Base-by-base conservation (phyloP, 2,329 filamentous ascomycete genomes). In the Myriosclerotinia duriaeana region DNA sequence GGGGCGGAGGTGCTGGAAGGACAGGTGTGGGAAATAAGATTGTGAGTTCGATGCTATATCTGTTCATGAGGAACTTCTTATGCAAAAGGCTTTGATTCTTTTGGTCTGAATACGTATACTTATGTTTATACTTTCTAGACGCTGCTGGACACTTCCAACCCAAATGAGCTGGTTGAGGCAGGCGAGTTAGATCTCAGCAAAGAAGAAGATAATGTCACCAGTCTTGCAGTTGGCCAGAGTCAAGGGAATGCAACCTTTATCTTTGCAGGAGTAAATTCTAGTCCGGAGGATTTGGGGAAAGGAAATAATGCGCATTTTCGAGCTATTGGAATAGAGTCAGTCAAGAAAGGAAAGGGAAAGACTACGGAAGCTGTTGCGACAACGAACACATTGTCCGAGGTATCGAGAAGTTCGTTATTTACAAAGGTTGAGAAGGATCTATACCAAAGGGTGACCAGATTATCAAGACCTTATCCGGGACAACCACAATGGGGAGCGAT, bases 1-100 rank as follows among this genome's bases (percentile, higher is more conserved):
- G 94, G 63, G 94, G 94, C 69, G 94, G 94, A 71, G 94, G 94
- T 61, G 88, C 91, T 70, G 88, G 90, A 59, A 86, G 87, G 71
- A 92, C 87, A 71, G 93, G 92, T 54, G 91, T 97, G 30, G 87
- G 88, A 66, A 97, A 97, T 81, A 92, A 92, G 78, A 92, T 97
- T 74, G 90, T 90, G 79, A 75, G 88, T 81, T 34, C 11, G 14
- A 46, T 15, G 17, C n/a, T 17, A n/a, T 46, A 4, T 53, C 11
- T 54, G 15, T 20, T 62, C 12, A 7, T 48, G 12, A 54, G 56
- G 15, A 3, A 6, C 26, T 7, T 34, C 20, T 17, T 14, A 30
- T 34, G 15, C 53, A n/a, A 8, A 52, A 48, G 12, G 4, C 7
- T 1, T 15, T 22, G 14, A n/a, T 15, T n/a, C 9, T 44, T 9